These are phyloP conservation scores for Pseudonitzschia pungens DNA, from an alignment of 108 stramenopile species.

Conservation along the genomic window DNA sequence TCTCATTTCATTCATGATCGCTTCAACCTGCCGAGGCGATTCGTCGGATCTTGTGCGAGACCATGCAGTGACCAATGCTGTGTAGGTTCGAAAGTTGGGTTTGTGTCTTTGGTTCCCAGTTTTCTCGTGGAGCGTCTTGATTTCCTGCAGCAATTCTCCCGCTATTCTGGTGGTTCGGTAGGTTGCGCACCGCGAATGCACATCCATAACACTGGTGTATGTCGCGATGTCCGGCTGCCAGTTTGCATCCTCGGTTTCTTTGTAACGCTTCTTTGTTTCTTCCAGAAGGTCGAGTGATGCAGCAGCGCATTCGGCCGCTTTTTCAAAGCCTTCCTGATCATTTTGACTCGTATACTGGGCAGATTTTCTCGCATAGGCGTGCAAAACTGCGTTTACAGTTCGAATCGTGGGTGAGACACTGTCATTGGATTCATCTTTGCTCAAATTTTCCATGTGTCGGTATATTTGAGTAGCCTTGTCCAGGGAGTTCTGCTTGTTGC, in stretches of 20 bases:
- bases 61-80: conserved; percentile 43
- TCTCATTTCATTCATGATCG: conserved; percentile 39
- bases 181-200: conserved; percentile 43
- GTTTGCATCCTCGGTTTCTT: conserved; percentile 30
- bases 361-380: conserved; percentile 26
- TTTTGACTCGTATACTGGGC: conserved; percentile 12
- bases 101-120: conserved; percentile 33
- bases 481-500: conserved; percentile 25
- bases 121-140: conserved; percentile 34
- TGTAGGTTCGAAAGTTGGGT: conserved; percentile 41
- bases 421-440: conserved; percentile 6
- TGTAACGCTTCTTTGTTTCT: conserved; percentile 14
- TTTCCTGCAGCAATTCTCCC: conserved; percentile 44
- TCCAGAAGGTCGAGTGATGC: conserved; percentile 32
- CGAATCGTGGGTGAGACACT: conserved; percentile 26
- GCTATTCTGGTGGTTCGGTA: conserved; percentile 34
- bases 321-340: conserved; percentile 32
- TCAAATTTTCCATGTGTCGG: conserved; percentile 32
- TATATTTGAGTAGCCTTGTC: conserved; percentile 30
- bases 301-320: conserved; percentile 48
- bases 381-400: conserved; percentile 34
- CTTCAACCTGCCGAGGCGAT: conserved; percentile 31
- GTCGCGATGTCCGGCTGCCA: conserved; percentile 54
- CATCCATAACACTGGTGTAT: conserved; percentile 58
- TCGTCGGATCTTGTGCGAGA: conserved; percentile 26